Evolutionary conservation across 2,329 filamentous ascomycete species (phyloP).

Genomic region (Chaetoscypha palmicola): DNA sequence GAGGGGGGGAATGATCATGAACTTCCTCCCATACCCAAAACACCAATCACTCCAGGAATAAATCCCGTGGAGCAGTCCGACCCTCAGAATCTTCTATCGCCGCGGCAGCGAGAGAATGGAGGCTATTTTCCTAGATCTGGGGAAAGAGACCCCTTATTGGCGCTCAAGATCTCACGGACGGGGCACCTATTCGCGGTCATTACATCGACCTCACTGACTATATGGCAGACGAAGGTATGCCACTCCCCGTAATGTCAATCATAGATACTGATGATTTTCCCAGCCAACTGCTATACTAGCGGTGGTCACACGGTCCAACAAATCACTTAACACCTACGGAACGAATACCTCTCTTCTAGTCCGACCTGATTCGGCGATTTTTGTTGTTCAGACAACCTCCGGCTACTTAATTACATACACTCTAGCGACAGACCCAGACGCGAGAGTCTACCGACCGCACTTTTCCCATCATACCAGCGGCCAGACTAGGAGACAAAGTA

Average conservation of each 20-base stretch:
- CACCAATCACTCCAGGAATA: conserved; percentile 51
- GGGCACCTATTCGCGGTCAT: conserved; percentile 85
- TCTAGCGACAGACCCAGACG: conserved; percentile 73
- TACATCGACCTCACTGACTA: conserved; percentile 74
- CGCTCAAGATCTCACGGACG: conserved; percentile 68
- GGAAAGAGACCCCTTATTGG: conserved; percentile 59
- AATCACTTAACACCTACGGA: conserved; percentile 77
- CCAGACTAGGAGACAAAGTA: conserved; percentile 54
- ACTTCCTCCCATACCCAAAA: conserved; percentile 34
- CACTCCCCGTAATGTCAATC: too few relatives aligned
- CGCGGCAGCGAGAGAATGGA: conserved; percentile 14
- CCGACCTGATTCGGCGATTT: conserved; percentile 83
- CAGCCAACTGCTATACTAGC: conserved; percentile 86
- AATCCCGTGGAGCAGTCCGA: conserved; percentile 50
- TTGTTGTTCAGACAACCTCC: conserved; percentile 78
- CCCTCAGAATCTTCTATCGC: conserved; percentile 27
- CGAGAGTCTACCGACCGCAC: conserved; percentile 76
- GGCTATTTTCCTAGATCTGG: conserved; percentile 10
- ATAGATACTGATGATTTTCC: too few relatives aligned
- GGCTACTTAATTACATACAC: conserved; percentile 95
- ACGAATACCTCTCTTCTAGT: conserved; percentile 77
- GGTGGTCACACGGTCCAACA: conserved; percentile 71
- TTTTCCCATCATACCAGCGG: conserved; percentile 63
- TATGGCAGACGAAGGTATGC: conserved; percentile 91
- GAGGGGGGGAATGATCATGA: too few relatives aligned